Percentiles rank a stretch among this genome's conserved stretches.
Evolutionary conservation across 768 basidiomycete species (phyloP).

Genomic region (Rhizopogon roseolus): DNA sequence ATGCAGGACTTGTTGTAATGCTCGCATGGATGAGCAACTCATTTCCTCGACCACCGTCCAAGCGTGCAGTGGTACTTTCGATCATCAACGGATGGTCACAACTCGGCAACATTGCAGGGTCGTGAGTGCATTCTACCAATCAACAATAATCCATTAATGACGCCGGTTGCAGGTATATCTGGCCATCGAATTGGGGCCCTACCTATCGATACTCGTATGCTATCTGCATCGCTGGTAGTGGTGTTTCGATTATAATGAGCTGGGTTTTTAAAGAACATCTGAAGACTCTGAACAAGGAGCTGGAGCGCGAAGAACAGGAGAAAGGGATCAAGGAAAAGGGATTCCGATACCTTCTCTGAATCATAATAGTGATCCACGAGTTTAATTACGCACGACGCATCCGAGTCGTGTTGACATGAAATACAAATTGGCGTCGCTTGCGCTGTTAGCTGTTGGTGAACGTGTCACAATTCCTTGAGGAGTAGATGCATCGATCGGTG

Average conservation of each 20-base stretch:
- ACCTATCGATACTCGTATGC: conserved; percentile 67
- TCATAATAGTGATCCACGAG: not conserved
- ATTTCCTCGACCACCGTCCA: conserved; percentile 75
- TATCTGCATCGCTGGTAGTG: conserved; percentile 62
- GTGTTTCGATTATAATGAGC: conserved; percentile 46
- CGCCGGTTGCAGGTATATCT: conserved; percentile 46
- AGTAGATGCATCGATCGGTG: not conserved
- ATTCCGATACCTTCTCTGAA: conserved; percentile 48
- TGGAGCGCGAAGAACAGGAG: conserved; percentile 34
- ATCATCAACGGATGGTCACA: conserved; percentile 80
- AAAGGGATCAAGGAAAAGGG: conserved; percentile 38
- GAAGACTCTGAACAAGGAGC: conserved; percentile 32
- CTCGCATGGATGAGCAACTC: conserved; percentile 48
- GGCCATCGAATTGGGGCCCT: conserved; percentile 67
- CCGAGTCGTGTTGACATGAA: not conserved
- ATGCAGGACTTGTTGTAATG: conserved; percentile 68
- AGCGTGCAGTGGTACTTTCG: conserved; percentile 80
- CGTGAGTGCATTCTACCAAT: conserved; percentile 43
- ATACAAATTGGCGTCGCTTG: not conserved
- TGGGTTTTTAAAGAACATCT: conserved; percentile 43
- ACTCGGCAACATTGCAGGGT: conserved; percentile 79
- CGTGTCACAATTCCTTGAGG: not conserved
- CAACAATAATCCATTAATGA: not conserved
- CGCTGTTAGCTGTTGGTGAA: not conserved
- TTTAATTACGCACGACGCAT: not conserved